These are phyloP conservation scores for Aspergillus quadrilineatus DNA, from an alignment of 2,329 filamentous ascomycete genomes.

Conservation along the genomic window DNA sequence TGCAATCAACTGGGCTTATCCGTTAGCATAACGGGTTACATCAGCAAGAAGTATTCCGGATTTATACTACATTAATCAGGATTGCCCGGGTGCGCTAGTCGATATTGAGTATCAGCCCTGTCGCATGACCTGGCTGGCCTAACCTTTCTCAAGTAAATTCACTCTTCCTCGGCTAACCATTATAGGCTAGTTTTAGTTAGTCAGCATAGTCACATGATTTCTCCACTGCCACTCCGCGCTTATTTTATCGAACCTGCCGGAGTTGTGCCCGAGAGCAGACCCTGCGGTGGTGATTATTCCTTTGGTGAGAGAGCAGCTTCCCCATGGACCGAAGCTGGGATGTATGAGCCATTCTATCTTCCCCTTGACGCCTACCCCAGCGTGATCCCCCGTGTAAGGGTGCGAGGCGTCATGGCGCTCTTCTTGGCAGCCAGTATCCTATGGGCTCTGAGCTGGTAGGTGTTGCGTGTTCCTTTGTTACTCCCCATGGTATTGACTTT, in stretches of 20 bases:
- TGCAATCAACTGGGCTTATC: conserved; percentile 11
- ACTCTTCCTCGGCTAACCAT: neutral
- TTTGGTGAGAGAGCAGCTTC: conserved; percentile 1
- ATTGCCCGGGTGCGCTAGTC: neutral
- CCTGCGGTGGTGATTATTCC: neutral
- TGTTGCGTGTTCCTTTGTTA: conserved; percentile 1
- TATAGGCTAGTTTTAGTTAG: neutral
- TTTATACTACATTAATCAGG: conserved; percentile 9
- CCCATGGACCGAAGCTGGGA: conserved; percentile 42
- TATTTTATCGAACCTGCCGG: conserved; percentile 1
- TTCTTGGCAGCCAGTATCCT: conserved; percentile 49
- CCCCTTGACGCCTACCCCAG: conserved; percentile 48
- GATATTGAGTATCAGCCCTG: conserved; percentile 9
- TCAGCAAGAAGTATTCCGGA: conserved; percentile 5
- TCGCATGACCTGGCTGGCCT: conserved; percentile 5
- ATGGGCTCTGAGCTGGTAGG: conserved; percentile 52
- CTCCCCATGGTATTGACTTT: neutral
- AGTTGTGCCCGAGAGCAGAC: conserved; percentile 7
- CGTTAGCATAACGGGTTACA: conserved; percentile 5
- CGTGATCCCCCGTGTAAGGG: conserved; percentile 47
- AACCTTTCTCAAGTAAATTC: neutral
- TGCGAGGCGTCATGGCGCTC: conserved; percentile 51
- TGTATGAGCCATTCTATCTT: conserved; percentile 48
- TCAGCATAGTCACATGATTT: conserved; percentile 13
- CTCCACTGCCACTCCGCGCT: conserved; percentile 14